Conservation (phyloP, 2,329 filamentous ascomycete genomes). For the Graphilbum sp. region DNA sequence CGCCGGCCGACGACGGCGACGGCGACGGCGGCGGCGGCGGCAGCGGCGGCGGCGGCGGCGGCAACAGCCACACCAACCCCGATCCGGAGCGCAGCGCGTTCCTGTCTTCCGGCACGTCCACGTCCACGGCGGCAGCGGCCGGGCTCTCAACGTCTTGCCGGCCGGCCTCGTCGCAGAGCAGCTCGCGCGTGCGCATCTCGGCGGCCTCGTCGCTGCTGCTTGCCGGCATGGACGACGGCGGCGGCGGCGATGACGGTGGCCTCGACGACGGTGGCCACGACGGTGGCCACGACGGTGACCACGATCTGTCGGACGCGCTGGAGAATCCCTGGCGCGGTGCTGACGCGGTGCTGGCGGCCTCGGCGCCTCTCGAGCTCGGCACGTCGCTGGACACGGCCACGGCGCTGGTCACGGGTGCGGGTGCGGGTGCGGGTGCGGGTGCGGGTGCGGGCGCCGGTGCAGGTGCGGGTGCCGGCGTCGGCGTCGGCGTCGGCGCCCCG, state of each 20-base stretch:
- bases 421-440: no score
- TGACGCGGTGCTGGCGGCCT: slow-evolving; percentile 8
- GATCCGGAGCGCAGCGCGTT: slow-evolving; percentile 51
- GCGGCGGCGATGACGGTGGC: no score
- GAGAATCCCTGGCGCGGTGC: slow-evolving; percentile 24
- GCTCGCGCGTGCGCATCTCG: slow-evolving; percentile 21
- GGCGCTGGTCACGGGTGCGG: slow-evolving; percentile 5
- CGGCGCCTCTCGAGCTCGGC: not conserved
- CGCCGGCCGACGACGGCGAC: slow-evolving; percentile 38
- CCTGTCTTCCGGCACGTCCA: no score
- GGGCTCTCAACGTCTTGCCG: not conserved
- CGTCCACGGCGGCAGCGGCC: slow-evolving; percentile 40
- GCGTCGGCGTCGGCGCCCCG: no score
- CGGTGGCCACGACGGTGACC: no score
- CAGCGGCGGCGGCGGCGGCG: slow-evolving; percentile 43
- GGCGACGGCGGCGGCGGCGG: slow-evolving; percentile 32
- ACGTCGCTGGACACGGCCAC: not conserved
- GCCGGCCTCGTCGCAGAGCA: slow-evolving; percentile 13
- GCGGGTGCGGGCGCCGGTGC: no score
- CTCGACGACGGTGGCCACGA: no score
- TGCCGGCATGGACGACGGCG: no score
- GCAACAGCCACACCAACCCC: slow-evolving; percentile 11
- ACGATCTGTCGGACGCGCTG: slow-evolving; percentile 20
- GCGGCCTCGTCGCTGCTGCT: slow-evolving; percentile 25
- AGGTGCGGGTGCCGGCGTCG: no score